A percentile compares a stretch with the other conserved stretches of the same genome.
phyloP scores from a whole-genome alignment of 179 eudicot genomes.

The Nepenthes alata region DNA sequence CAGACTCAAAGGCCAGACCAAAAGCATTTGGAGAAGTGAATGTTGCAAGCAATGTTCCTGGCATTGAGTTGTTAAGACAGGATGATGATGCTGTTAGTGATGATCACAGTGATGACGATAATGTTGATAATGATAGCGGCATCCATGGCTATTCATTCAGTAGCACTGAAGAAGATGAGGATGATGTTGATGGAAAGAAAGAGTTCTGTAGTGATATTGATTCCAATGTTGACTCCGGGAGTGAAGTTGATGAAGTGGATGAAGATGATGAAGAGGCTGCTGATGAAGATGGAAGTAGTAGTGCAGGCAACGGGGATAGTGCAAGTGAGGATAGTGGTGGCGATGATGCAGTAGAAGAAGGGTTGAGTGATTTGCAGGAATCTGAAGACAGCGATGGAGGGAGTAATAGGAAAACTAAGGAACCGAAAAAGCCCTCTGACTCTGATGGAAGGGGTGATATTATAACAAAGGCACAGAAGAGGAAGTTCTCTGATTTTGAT shows the following conservation, averaged over 20 bases:
- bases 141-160: constrained; percentile 11
- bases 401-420: constrained; percentile 10
- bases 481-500: constrained; percentile 73
- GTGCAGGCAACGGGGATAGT: constrained; percentile 21
- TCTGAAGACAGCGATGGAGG: constrained; percentile 17
- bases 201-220: constrained; percentile 19
- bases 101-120: constrained; percentile 13
- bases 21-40: constrained; percentile 84
- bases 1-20: constrained; percentile 64
- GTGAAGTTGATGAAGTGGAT: constrained; percentile 20
- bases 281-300: constrained; percentile 16
- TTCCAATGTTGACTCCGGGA: constrained; percentile 10
- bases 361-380: constrained; percentile 20
- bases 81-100: constrained; percentile 17
- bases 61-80: constrained; percentile 51
- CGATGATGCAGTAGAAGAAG: constrained; percentile 10
- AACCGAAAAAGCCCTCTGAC: constrained; percentile 53
- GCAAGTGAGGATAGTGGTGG: constrained; percentile 24
- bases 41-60: constrained; percentile 60
- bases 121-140: constrained; percentile 20
- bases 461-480: constrained; percentile 31
- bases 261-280: constrained; percentile 22
- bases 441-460: constrained; percentile 29
- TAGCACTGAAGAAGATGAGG: constrained; percentile 15
- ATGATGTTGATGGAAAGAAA: constrained; percentile 18